phyloP scores from a whole-genome alignment of 352 stramenopile genomes.

The Phytopythium kandeliae region DNA sequence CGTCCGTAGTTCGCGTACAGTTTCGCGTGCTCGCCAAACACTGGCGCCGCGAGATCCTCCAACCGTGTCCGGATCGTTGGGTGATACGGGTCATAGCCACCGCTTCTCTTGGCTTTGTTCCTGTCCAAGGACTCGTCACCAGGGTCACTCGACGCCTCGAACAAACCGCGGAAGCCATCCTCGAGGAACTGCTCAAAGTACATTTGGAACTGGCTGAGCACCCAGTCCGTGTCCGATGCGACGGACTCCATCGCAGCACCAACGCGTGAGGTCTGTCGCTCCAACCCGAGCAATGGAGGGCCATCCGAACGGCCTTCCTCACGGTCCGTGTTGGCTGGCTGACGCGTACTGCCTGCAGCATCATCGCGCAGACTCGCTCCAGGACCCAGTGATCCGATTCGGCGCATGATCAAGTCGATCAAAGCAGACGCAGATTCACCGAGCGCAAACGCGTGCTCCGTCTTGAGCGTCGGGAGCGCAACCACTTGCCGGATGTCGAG shows the following conservation, averaged over 20 bases:
- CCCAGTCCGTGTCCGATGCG: slow-evolving; percentile 51
- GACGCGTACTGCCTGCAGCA: background rate
- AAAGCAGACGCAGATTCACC: slow-evolving; percentile 34
- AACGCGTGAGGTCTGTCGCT: slow-evolving; percentile 2
- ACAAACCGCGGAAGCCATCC: slow-evolving; percentile 23
- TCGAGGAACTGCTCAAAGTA: slow-evolving; percentile 63
- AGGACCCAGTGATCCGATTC: slow-evolving; percentile 11
- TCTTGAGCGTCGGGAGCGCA: slow-evolving; percentile 41
- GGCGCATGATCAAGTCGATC: slow-evolving; percentile 18
- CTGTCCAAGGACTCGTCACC: background rate
- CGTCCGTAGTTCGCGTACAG: slow-evolving; percentile 59
- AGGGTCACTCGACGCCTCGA: slow-evolving; percentile 6
- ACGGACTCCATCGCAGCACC: slow-evolving; percentile 11
- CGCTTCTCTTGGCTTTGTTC: background rate
- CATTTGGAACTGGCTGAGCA: slow-evolving; percentile 46
- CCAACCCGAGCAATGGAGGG: slow-evolving; percentile 9
- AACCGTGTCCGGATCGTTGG: slow-evolving; percentile 44
- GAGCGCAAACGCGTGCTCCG: slow-evolving; percentile 47
- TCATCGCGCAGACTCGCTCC: background rate
- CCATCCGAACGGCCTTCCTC: background rate
- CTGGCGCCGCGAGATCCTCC: slow-evolving; percentile 38
- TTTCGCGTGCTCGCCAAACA: slow-evolving; percentile 30
- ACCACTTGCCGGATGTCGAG: slow-evolving; percentile 47
- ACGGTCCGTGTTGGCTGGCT: background rate
- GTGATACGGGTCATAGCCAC: slow-evolving; percentile 24